phyloP scores from a whole-genome alignment of 225 moss, liverwort and hornwort genomes.

The Bryum argenteum region DNA sequence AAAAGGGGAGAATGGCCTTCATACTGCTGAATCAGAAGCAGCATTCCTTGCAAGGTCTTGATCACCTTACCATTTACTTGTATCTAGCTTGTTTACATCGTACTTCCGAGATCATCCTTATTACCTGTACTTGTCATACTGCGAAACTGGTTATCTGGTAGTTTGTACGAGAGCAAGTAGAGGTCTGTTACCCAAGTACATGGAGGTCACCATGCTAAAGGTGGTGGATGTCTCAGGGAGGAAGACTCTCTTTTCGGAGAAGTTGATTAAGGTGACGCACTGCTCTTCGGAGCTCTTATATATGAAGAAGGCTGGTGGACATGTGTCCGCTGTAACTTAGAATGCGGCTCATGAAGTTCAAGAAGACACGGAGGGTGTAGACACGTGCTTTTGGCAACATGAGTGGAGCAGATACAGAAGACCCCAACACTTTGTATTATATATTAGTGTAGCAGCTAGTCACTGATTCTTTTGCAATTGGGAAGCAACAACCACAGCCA shows the following conservation, averaged over 20 bases:
- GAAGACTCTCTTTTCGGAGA: slow-evolving; percentile 62
- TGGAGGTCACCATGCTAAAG: neutral
- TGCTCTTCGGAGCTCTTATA: slow-evolving; percentile 26
- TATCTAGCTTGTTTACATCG: neutral
- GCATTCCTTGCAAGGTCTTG: slow-evolving; percentile 46
- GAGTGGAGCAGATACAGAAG: neutral
- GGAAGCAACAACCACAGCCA: slow-evolving; percentile 33
- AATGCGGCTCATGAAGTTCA: slow-evolving; percentile 9
- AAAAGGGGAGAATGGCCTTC: slow-evolving; percentile 61
- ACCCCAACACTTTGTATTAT: slow-evolving; percentile 29
- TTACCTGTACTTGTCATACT: neutral
- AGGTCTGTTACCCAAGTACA: slow-evolving; percentile 3
- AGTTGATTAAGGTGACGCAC: slow-evolving; percentile 26
- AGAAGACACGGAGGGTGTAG: slow-evolving; percentile 18
- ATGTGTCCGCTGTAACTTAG: neutral
- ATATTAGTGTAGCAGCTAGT: slow-evolving; percentile 35
- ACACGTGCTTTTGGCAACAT: slow-evolving; percentile 12
- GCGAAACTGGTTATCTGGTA: neutral
- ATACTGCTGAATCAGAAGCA: slow-evolving; percentile 60
- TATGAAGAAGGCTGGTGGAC: slow-evolving; percentile 21
- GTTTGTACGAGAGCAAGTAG: neutral
- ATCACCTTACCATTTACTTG: neutral
- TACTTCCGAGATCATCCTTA: neutral
- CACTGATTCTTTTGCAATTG: slow-evolving; percentile 46
- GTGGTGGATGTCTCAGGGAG: slow-evolving; percentile 42